Percentiles rank a stretch among this genome's conserved stretches.
Evolutionary conservation across 139 green algal genomes (phyloP).

Genomic region (Picochlorum costavermella): DNA sequence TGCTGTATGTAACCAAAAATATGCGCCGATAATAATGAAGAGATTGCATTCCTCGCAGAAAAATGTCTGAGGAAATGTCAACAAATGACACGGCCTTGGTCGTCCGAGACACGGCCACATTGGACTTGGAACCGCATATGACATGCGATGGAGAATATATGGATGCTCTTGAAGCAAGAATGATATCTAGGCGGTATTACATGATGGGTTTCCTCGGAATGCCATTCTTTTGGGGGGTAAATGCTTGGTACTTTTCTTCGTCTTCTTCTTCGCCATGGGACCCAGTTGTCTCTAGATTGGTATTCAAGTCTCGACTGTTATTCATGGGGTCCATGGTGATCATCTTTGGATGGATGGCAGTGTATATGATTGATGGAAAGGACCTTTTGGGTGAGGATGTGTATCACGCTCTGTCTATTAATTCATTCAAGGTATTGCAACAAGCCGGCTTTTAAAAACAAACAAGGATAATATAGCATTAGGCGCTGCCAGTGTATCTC

Average conservation of each 20-base stretch:
- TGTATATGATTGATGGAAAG: conserved; percentile 36
- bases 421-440: neutral
- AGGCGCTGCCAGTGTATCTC: conserved; percentile 41
- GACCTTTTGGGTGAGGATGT: conserved; percentile 13
- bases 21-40: too few species aligned
- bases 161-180: conserved; percentile 4
- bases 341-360: conserved; percentile 52
- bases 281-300: conserved; percentile 38
- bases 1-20: too few species aligned
- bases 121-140: conserved; percentile 16
- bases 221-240: conserved; percentile 49
- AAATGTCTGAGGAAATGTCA: neutral
- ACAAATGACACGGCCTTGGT: neutral
- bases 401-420: conserved; percentile 9
- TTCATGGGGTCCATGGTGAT: conserved; percentile 19
- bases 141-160: conserved; percentile 11
- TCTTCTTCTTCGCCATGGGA: conserved; percentile 36
- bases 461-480: conserved; percentile 7
- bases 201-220: conserved; percentile 40
- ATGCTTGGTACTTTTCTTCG: conserved; percentile 59
- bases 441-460: neutral
- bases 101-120: neutral
- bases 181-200: conserved; percentile 24
- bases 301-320: conserved; percentile 28
- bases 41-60: neutral